Conservation (phyloP, 352 stramenopile species). For the Phytopythium helicoides region DNA sequence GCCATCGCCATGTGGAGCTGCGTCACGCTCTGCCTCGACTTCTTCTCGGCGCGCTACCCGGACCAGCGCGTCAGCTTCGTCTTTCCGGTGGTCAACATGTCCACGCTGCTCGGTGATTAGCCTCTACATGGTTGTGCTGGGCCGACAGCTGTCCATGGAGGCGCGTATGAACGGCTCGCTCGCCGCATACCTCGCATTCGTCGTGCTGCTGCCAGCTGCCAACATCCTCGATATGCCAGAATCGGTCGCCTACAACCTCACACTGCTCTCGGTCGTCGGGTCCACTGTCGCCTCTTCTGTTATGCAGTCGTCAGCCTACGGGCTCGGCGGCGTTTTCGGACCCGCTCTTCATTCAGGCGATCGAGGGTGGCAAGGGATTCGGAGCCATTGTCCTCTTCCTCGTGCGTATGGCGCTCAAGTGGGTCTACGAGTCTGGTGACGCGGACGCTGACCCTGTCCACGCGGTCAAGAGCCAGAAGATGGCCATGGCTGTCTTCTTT, state of each 20-base stretch:
- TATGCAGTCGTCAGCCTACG: constrained; percentile 73
- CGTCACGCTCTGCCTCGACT: constrained; percentile 74
- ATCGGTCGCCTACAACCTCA: constrained; percentile 50
- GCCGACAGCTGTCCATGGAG: constrained; percentile 58
- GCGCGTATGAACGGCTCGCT: constrained; percentile 54
- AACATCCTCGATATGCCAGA: constrained; percentile 55
- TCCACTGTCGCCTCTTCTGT: constrained; percentile 68
- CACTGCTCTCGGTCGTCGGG: constrained; percentile 55
- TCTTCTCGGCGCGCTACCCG: constrained; percentile 65
- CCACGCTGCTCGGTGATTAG: constrained; percentile 71
- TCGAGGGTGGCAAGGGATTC: constrained; percentile 78
- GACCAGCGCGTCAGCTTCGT: constrained; percentile 69
- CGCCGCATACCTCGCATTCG: constrained; percentile 47
- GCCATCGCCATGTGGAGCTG: constrained; percentile 76
- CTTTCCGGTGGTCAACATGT: constrained; percentile 86
- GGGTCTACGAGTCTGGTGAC: constrained; percentile 27
- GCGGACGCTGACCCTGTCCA: constrained; percentile 8
- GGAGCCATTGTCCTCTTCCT: constrained; percentile 70
- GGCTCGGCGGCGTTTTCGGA: constrained; percentile 75
- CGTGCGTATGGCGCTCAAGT: constrained; percentile 59
- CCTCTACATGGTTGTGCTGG: constrained; percentile 78
- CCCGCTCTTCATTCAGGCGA: constrained; percentile 72
- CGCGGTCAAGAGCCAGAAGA: constrained; percentile 19
- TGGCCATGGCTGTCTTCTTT: constrained; percentile 74
- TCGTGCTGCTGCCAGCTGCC: constrained; percentile 52